phyloP scores from a whole-genome alignment of 805 yeast species.

The Cyberlindnera suaveolens region DNA sequence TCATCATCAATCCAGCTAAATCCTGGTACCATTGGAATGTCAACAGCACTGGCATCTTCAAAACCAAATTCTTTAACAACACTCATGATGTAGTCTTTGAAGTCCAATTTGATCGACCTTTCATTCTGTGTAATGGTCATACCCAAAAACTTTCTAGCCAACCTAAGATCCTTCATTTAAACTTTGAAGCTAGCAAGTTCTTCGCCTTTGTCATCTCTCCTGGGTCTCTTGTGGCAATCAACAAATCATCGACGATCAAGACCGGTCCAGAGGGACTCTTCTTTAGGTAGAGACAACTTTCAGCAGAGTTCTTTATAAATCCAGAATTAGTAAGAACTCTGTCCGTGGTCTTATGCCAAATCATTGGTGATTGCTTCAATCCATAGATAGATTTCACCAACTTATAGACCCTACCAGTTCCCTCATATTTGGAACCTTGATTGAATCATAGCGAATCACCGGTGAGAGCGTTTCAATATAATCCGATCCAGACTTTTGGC shows the following conservation, averaged over 20 bases:
- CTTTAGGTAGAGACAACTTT: background rate
- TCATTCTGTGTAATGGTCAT: background rate
- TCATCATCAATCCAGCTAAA: background rate
- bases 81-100: background rate
- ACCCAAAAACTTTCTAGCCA: conserved; percentile 1
- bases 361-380: background rate
- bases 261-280: background rate
- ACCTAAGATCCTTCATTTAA: conserved; percentile 2
- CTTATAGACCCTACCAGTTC: background rate
- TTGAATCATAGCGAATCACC: background rate
- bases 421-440: background rate
- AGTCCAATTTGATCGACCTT: background rate
- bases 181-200: background rate
- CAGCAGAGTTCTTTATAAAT: background rate
- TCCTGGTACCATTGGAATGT: background rate
- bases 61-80: background rate
- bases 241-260: conserved; percentile 3
- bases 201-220: background rate
- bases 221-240: background rate
- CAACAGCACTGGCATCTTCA: background rate
- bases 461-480: background rate
- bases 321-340: background rate
- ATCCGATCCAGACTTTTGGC: background rate
- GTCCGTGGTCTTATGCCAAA: background rate
- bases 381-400: background rate